Conservation (phyloP, 495 filamentous ascomycete species). For the Sordaria brevicollis region DNA sequence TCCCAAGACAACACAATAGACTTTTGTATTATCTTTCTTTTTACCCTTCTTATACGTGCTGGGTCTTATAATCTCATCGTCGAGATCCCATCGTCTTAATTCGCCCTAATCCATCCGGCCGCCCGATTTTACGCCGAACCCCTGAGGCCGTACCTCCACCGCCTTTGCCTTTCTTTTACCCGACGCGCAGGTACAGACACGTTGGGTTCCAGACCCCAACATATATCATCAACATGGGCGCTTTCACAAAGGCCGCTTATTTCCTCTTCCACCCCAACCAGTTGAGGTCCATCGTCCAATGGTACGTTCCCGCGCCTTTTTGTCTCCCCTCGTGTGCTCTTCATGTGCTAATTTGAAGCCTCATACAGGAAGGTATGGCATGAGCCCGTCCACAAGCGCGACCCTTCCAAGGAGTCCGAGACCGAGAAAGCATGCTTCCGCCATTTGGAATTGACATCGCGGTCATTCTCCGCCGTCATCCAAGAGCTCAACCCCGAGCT, state of each 20-base stretch:
- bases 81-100: neutral
- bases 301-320: slow-evolving; percentile 41
- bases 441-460: slow-evolving; percentile 78
- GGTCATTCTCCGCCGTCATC: slow-evolving; percentile 89
- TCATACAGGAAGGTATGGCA: slow-evolving; percentile 85
- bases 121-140: neutral
- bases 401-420: slow-evolving; percentile 59
- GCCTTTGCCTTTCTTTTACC: neutral
- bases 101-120: neutral
- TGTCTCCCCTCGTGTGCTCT: neutral
- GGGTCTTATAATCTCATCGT: neutral
- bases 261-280: slow-evolving; percentile 67
- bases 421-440: slow-evolving; percentile 74
- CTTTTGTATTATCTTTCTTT: neutral
- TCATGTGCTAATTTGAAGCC: slow-evolving; percentile 1
- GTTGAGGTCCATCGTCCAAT: slow-evolving; percentile 83
- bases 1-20: neutral
- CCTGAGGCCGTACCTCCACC: neutral
- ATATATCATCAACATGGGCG: slow-evolving; percentile 27
- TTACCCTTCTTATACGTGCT: neutral
- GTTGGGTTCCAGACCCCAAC: neutral
- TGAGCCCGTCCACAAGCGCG: slow-evolving; percentile 77
- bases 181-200: neutral
- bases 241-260: slow-evolving; percentile 52
- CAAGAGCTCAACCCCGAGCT: slow-evolving; percentile 91